These are phyloP conservation scores for Chalara sp. DNA, from an alignment of 2,329 filamentous ascomycete genomes.

Conservation along the genomic window DNA sequence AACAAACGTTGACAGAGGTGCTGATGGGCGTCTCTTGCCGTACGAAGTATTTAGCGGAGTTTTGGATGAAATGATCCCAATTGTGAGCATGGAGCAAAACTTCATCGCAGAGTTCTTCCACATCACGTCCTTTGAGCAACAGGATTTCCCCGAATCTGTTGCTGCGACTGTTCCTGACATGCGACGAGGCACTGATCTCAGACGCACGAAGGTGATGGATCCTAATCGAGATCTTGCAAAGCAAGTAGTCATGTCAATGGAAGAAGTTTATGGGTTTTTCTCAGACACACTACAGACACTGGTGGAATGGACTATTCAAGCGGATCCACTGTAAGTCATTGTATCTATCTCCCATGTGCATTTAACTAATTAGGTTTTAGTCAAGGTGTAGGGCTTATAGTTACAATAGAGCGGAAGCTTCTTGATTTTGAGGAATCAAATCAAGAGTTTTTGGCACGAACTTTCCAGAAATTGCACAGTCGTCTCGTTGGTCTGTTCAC, in stretches of 20 bases:
- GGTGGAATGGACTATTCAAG: constrained; percentile 74
- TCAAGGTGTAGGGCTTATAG: constrained; percentile 84
- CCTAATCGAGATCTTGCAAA: constrained; percentile 82
- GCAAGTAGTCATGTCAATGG: constrained; percentile 80
- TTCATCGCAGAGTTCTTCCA: constrained; percentile 98
- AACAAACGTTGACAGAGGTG: constrained; percentile 45
- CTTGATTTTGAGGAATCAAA: constrained; percentile 79
- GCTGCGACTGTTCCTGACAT: constrained; percentile 56
- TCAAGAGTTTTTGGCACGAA: constrained; percentile 80
- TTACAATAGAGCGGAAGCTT: constrained; percentile 72
- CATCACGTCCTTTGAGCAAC: constrained; percentile 72
- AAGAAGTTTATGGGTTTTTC: constrained; percentile 79
- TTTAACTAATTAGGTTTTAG: constrained; percentile 34
- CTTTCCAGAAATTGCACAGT: constrained; percentile 73
- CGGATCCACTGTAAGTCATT: constrained; percentile 69
- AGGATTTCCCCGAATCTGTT: constrained; percentile 80
- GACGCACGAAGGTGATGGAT: constrained; percentile 72
- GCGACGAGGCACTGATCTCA: constrained; percentile 66
- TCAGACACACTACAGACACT: constrained; percentile 70
- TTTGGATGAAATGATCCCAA: constrained; percentile 72
- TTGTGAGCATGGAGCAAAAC: constrained; percentile 91
- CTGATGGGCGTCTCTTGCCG: constrained; percentile 60
- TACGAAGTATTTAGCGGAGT: constrained; percentile 78
- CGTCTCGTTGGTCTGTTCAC: constrained; percentile 70
- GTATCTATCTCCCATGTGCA: not conserved